Conservation (phyloP, 176 grass and related monocot genomes). For the Panicum miliaceum region DNA sequence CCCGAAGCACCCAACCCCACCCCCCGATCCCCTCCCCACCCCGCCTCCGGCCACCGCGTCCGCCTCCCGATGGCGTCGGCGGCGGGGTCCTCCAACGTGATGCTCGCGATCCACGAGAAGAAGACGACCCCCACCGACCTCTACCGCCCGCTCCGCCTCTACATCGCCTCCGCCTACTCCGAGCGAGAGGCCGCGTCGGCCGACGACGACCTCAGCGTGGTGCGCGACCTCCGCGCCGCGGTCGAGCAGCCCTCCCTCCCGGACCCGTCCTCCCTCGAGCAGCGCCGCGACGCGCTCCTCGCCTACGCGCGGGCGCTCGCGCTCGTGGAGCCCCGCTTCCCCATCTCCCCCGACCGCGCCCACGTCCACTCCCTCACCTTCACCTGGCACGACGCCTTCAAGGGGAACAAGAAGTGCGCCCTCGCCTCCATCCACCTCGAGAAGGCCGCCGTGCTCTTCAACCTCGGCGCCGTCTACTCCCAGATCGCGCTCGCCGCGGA, state of each 20-base stretch:
- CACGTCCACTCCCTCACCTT: conserved; percentile 87
- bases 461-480: conserved; percentile 83
- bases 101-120: conserved; percentile 99
- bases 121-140: conserved; percentile 69
- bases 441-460: conserved; percentile 83
- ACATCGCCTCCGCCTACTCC: conserved; percentile 80
- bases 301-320: conserved; percentile 80
- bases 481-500: conserved; percentile 90
- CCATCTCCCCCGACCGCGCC: conserved; percentile 72
- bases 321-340: conserved; percentile 91
- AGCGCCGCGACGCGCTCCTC: conserved; percentile 78
- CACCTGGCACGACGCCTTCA: conserved; percentile 97
- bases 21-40: not conserved
- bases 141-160: conserved; percentile 86
- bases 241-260: conserved; percentile 63
- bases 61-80: conserved; percentile 45
- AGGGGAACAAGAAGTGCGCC: conserved; percentile 69
- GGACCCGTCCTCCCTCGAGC: conserved; percentile 61
- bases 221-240: conserved; percentile 74
- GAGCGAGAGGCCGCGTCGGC: conserved; percentile 84
- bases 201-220: conserved; percentile 77
- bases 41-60: conserved; percentile 28
- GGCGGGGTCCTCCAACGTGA: conserved; percentile 63
- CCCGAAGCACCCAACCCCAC: conserved; percentile 34
- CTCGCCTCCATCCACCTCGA: conserved; percentile 79